Evolutionary conservation across 305 asterid genomes (phyloP).

Genomic region (Euphrasia arctica): DNA sequence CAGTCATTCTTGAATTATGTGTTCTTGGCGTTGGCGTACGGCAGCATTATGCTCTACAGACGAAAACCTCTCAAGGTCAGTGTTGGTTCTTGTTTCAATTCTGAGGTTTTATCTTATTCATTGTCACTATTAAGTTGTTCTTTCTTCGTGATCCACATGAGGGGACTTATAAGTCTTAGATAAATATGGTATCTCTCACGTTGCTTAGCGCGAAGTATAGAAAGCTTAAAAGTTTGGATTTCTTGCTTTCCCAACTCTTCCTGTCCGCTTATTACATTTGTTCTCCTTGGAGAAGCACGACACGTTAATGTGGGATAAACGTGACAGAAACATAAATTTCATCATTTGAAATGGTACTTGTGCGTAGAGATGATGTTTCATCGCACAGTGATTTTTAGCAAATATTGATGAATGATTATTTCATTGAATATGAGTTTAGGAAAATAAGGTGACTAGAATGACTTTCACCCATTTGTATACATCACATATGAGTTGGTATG

Average conservation of each 20-base stretch:
- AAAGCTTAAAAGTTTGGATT: background rate
- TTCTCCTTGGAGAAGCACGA: too few species aligned
- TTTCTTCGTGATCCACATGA: slow-evolving; percentile 10
- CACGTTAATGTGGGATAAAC: background rate
- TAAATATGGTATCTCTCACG: background rate
- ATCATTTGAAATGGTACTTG: too few species aligned
- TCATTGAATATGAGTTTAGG: too few species aligned
- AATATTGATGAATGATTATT: too few species aligned
- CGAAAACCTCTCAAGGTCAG: slow-evolving; percentile 74
- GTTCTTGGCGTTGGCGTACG: slow-evolving; percentile 73
- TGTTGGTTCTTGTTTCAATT: slow-evolving; percentile 15
- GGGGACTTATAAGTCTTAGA: background rate
- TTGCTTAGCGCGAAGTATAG: background rate
- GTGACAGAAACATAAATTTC: background rate
- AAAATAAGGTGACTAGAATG: too few species aligned
- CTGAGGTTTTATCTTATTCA: background rate
- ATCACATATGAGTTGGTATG: too few species aligned
- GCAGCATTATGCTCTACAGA: slow-evolving; percentile 70
- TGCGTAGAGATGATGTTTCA: too few species aligned
- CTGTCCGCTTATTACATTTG: background rate
- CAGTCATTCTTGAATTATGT: slow-evolving; percentile 92
- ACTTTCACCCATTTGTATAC: too few species aligned
- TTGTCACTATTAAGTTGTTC: slow-evolving; percentile 6
- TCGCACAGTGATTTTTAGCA: too few species aligned
- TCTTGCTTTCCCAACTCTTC: background rate